Percentiles rank a stretch among this genome's conserved stretches.
Conservation (phyloP, 495 filamentous ascomycete genomes). For the Parathielavia appendiculata region DNA sequence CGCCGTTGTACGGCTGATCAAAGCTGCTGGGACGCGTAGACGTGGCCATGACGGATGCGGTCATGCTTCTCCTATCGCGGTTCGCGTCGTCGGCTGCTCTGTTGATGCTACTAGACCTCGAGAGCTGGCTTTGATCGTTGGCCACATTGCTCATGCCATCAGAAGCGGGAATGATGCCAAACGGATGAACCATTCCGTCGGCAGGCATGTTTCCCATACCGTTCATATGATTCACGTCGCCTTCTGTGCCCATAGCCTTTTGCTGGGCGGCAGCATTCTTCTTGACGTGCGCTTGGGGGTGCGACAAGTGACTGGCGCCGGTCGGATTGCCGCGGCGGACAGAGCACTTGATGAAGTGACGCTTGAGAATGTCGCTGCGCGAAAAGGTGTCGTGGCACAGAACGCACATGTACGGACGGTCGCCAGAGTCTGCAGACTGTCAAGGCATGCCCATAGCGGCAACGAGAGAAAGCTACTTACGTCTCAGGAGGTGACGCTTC, state of each 20-base stretch:
- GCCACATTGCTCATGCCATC: constrained; percentile 48
- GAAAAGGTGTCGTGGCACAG: constrained; percentile 98
- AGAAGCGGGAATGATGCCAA: constrained; percentile 42
- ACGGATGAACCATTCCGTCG: constrained; percentile 49
- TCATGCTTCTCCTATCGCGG: constrained; percentile 52
- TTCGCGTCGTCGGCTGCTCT: constrained; percentile 43
- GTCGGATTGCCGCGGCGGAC: constrained; percentile 91
- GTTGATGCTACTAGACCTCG: constrained; percentile 55
- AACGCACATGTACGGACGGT: constrained; percentile 93
- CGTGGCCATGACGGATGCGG: constrained; percentile 38
- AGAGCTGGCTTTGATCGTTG: constrained; percentile 52
- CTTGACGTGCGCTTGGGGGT: constrained; percentile 83
- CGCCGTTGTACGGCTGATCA: constrained; percentile 47
- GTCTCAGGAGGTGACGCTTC: constrained; percentile 89
- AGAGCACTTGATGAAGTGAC: constrained; percentile 98
- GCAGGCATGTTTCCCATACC: constrained; percentile 47
- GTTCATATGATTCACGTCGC: constrained; percentile 49
- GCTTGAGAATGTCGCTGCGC: constrained; percentile 94
- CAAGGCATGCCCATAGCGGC: constrained; percentile 21
- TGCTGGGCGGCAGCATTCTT: constrained; percentile 59
- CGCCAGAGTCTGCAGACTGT: constrained; percentile 71
- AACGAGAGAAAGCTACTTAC: constrained; percentile 55
- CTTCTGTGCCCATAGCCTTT: constrained; percentile 42
- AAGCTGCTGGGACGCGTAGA: constrained; percentile 37
- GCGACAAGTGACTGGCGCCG: constrained; percentile 83